phyloP scores from a whole-genome alignment of 345 rosid species.

The Gossypium stocksii region DNA sequence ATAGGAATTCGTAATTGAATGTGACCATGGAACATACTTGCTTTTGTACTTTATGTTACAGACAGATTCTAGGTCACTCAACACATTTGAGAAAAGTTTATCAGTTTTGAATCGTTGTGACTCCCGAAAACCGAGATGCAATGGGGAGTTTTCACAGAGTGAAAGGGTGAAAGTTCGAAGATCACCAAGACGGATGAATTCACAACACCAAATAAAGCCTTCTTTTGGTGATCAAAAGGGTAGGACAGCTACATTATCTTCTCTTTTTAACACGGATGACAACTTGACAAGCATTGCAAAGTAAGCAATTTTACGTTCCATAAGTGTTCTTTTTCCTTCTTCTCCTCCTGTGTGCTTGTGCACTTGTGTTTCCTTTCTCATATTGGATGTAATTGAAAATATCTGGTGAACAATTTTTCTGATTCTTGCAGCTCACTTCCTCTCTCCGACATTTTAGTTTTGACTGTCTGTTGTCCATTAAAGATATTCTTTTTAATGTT shows the following conservation, averaged over 20 bases:
- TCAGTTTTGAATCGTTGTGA: slow-evolving; percentile 20
- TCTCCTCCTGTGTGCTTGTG: not conserved
- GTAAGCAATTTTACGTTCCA: slow-evolving; percentile 27
- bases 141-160: slow-evolving; percentile 26
- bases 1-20: not conserved
- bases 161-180: slow-evolving; percentile 19
- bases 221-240: slow-evolving; percentile 22
- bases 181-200: slow-evolving; percentile 32
- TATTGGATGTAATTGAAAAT: not conserved
- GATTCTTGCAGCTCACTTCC: not conserved
- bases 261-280: slow-evolving; percentile 24
- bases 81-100: slow-evolving; percentile 37
- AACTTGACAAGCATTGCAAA: slow-evolving; percentile 18
- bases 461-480: not conserved
- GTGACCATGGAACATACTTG: slow-evolving; percentile 11
- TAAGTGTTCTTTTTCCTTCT: not conserved
- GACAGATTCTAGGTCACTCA: slow-evolving; percentile 32
- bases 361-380: not conserved
- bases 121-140: slow-evolving; percentile 23
- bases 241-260: slow-evolving; percentile 26
- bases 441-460: not conserved
- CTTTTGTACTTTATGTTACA: slow-evolving; percentile 31
- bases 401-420: not conserved
- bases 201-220: slow-evolving; percentile 22
- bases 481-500: slow-evolving; percentile 9